Conservation (phyloP, 768 basidiomycete genomes). For the Holtermannia corniformis region DNA sequence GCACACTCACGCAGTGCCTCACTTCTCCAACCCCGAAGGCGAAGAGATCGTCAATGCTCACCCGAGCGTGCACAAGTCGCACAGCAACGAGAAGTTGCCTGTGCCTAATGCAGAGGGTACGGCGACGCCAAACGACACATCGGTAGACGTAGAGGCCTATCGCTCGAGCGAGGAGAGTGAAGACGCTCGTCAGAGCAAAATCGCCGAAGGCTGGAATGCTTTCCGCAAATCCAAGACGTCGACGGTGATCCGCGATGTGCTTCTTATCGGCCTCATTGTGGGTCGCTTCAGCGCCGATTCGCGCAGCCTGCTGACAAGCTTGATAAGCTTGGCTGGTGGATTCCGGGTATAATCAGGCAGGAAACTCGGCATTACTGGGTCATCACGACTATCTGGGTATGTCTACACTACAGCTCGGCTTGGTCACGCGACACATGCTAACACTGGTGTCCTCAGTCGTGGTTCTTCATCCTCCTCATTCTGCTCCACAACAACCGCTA, state of each 20-base stretch:
- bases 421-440: background rate
- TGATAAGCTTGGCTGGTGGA: conserved; percentile 11
- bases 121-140: no score
- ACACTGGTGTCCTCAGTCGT: background rate
- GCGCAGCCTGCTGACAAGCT: no score
- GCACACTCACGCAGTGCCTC: no score
- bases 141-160: background rate
- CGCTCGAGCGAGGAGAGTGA: background rate
- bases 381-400: conserved; percentile 9
- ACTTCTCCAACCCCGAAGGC: background rate
- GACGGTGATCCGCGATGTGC: conserved; percentile 2
- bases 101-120: background rate
- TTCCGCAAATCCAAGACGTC: conserved; percentile 2
- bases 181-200: conserved; percentile 3
- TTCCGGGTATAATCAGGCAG: conserved; percentile 8
- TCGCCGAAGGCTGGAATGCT: conserved; percentile 1
- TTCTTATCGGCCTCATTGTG: conserved; percentile 5
- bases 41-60: background rate
- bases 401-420: background rate
- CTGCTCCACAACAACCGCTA: conserved; percentile 9
- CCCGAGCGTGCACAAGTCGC: background rate
- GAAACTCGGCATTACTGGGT: conserved; percentile 13
- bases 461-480: conserved; percentile 16
- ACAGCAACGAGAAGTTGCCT: background rate
- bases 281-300: background rate